Base-by-base conservation (phyloP, 441 rosid species). In the Gossypium gossypioides region DNA sequence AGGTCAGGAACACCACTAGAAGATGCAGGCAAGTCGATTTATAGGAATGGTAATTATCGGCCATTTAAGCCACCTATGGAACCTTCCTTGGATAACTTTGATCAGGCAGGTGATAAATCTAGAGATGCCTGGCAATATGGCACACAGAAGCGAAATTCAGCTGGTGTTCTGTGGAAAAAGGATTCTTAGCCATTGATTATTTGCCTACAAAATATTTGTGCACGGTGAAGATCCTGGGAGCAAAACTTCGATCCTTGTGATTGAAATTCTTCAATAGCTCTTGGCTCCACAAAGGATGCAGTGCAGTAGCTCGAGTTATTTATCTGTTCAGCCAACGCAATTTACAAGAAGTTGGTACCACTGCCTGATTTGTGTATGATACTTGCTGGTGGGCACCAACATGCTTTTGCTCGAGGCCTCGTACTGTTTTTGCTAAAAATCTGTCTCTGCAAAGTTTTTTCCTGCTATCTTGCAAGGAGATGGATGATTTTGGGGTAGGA, bases 91-190 rank as follows among this genome's bases (percentile, higher is more conserved):
- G 94, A 86, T 80, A 89, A 85, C 58, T 80, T 85, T 79, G 90
- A 84, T 77, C 91, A 81, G 54, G 68, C 87, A 0, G 90, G 84
- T 37, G 92, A 88, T 52, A 84, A 82, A 77, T 79, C 86, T 52
- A 86, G 92, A 74, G 91, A 87, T 77, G 88, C 88, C 78, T 90
- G 92, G 96, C 94, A 88, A 79, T 80, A 86, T 75, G 90, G 93
- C 65, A 76, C 75, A 73, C 90, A 78, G 72, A 88, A 79, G 84
- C 86, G 79, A 73, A 75, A 63, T 74, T 80, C 85, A 50, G 77
- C 85, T 1, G 80, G 89, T 68, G 61, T 81, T 48, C 22, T 79
- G 69, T 88, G 88, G 63, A 90, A 86, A 86, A 86, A 87, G 77
- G 97, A 88, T 64, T 81, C 76, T 48, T 86, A 81, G 81, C 51